phyloP scores from a whole-genome alignment of 192 early-diverging fungal species.

The Gryganskiella cystojenkinii region DNA sequence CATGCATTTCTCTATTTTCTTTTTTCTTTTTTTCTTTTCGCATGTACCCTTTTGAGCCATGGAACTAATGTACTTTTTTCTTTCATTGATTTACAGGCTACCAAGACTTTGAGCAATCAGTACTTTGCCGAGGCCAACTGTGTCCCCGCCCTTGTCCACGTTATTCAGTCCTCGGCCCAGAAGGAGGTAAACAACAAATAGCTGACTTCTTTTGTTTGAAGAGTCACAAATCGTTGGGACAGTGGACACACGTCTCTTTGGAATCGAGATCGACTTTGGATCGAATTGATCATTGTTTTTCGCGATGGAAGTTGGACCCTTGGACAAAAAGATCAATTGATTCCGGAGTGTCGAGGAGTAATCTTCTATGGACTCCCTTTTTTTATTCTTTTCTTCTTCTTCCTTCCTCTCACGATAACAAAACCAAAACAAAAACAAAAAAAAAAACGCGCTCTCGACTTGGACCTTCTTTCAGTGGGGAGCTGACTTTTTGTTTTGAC shows the following conservation, averaged over 20 bases:
- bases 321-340: too few species aligned
- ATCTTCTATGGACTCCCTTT: too few species aligned
- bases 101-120: constrained; percentile 77
- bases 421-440: constrained; percentile 2
- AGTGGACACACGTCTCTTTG: too few species aligned
- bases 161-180: constrained; percentile 71
- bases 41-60: too few species aligned
- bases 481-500: constrained; percentile 1
- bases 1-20: neutral
- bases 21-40: too few species aligned
- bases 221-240: too few species aligned
- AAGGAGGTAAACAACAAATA: constrained; percentile 53
- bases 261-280: too few species aligned
- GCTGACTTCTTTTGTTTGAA: neutral
- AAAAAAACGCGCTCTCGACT: neutral
- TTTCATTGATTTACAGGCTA: constrained; percentile 59
- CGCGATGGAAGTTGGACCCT: too few species aligned
- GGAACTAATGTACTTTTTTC: neutral
- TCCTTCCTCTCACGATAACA: neutral
- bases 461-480: neutral
- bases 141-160: constrained; percentile 85
- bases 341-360: too few species aligned
- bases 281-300: too few species aligned
- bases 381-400: too few species aligned
- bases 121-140: constrained; percentile 77